These are phyloP conservation scores for Persicaria tinctoria DNA, from an alignment of 148 eudicot species.

Conservation along the genomic window DNA sequence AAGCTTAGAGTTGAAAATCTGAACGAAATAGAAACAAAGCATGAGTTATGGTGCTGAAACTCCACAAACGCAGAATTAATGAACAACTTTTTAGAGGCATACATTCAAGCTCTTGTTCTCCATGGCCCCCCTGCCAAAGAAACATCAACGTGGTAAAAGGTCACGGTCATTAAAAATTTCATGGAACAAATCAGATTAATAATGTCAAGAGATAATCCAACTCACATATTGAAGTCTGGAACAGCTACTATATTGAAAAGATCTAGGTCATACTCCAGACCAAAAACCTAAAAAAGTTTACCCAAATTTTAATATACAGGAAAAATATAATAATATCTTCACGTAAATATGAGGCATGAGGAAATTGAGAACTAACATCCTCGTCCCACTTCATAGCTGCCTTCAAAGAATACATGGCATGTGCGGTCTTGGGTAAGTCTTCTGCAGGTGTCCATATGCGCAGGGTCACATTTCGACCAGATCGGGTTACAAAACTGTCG, in stretches of 20 bases:
- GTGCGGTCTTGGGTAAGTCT: conserved; percentile 82
- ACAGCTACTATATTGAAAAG: conserved; percentile 95
- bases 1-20: conserved; percentile 96
- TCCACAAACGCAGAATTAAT: conserved; percentile 15
- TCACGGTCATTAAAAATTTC: not conserved
- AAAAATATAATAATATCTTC: not conserved
- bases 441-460: conserved; percentile 89
- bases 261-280: conserved; percentile 94
- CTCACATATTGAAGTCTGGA: conserved; percentile 98
- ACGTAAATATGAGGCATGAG: not conserved
- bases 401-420: conserved; percentile 99
- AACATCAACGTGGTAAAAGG: conserved; percentile 1
- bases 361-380: conserved; percentile 48
- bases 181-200: no score
- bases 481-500: conserved; percentile 74
- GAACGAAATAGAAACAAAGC: conserved; percentile 14
- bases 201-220: conserved; percentile 3
- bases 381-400: conserved; percentile 99
- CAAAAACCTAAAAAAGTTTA: conserved; percentile 56
- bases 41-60: not conserved
- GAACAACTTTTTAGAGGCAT: conserved; percentile 20
- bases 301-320: not conserved
- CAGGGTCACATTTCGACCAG: conserved; percentile 83
- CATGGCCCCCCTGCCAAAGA: conserved; percentile 94
- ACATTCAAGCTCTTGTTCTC: conserved; percentile 98